Conservation (phyloP, 2,329 filamentous ascomycete genomes). For the Mycocentrospora acerina region DNA sequence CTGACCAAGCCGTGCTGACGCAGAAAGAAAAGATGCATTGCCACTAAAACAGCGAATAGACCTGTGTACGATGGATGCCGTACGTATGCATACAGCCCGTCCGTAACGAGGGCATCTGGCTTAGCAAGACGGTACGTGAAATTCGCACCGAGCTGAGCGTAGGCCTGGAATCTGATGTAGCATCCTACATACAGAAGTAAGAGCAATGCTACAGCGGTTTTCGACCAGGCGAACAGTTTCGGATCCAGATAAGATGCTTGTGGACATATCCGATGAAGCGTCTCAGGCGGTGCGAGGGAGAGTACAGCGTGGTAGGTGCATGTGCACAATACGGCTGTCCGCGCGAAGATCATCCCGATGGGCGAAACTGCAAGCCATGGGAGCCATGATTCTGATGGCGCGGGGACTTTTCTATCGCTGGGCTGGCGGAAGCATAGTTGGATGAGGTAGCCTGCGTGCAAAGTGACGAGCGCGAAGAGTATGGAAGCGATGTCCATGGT, state of each 20-base stretch:
- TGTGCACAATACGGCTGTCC: constrained; percentile 2
- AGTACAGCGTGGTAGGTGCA: constrained; percentile 6
- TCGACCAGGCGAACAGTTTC: constrained; percentile 8
- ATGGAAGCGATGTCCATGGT: not conserved
- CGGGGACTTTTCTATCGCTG: constrained; percentile 9
- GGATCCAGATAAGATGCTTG: constrained; percentile 7
- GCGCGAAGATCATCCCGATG: constrained; percentile 3
- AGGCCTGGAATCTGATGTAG: constrained; percentile 44
- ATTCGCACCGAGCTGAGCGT: constrained; percentile 50
- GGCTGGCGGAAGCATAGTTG: constrained; percentile 17
- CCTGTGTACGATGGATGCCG: constrained; percentile 59
- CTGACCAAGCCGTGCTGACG: constrained; percentile 14
- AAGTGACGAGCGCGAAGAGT: constrained; percentile 5
- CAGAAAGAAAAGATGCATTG: constrained; percentile 6
- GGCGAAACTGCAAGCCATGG: constrained; percentile 11
- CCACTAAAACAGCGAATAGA: constrained; percentile 37
- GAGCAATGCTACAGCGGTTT: not conserved
- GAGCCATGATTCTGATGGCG: constrained; percentile 8
- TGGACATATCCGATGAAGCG: constrained; percentile 4
- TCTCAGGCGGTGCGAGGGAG: constrained; percentile 2
- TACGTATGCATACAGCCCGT: constrained; percentile 52
- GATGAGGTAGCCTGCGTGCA: constrained; percentile 12
- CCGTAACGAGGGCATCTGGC: constrained; percentile 51
- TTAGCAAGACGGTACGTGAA: constrained; percentile 56
- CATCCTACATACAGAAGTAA: constrained; percentile 7